These are phyloP conservation scores for Dillenia suffruticosa DNA, from an alignment of 164 flowering plant genomes.

Conservation along the genomic window DNA sequence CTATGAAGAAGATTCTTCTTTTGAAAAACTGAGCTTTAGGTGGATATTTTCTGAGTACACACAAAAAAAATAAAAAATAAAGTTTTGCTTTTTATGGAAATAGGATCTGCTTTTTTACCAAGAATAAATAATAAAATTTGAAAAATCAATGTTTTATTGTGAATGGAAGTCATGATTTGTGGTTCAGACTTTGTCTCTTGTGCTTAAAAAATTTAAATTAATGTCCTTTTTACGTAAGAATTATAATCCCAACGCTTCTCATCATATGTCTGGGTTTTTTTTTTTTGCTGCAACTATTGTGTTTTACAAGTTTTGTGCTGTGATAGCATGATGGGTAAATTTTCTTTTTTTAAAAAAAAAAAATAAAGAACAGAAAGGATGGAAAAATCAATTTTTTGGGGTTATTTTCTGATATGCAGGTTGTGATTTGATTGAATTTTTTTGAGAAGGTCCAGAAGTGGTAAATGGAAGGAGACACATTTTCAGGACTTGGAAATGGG, in stretches of 20 bases:
- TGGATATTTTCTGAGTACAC: conserved; percentile 32
- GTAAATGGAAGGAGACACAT: conserved; percentile 41
- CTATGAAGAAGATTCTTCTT: conserved; percentile 2
- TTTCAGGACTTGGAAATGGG: conserved; percentile 33
- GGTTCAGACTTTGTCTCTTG: conserved; percentile 27
- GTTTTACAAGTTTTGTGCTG: no score
- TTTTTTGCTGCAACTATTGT: neutral
- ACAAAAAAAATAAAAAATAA: conserved; percentile 9
- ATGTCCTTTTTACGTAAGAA: no score
- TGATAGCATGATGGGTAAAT: no score
- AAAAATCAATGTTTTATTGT: no score
- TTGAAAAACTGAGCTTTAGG: conserved; percentile 22
- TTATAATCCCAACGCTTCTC: conserved; percentile 11
- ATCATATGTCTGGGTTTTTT: conserved; percentile 16
- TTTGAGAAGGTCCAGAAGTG: no score
- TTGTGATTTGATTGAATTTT: no score
- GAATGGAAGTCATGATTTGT: conserved; percentile 31
- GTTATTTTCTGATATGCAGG: no score
- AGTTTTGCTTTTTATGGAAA: conserved; percentile 42
- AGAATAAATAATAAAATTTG: conserved; percentile 1
- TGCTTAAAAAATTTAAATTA: conserved; percentile 19
- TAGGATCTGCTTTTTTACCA: conserved; percentile 40
- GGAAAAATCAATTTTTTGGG: no score
- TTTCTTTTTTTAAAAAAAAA: no score
- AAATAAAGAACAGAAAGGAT: no score